Evolutionary conservation across 2,329 filamentous ascomycete species (phyloP), one percentile per base, ranked within the genome.

Genomic region (Neofusicoccum sp.): DNA sequence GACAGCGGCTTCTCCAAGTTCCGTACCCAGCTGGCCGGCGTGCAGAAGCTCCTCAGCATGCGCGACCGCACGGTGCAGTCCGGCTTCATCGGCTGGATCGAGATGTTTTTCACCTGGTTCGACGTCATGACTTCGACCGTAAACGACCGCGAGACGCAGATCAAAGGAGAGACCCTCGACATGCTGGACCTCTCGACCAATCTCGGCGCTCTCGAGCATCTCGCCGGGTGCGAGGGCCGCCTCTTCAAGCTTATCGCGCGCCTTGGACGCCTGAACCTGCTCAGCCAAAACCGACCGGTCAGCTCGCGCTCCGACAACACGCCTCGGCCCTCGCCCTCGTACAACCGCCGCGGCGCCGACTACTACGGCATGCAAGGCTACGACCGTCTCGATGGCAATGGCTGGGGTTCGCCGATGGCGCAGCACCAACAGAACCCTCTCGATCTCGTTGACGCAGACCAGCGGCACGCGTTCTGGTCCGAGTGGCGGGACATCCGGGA

Each of bases 1-100:
- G 93, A 97, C 74, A 95, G 90, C 1, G 93, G 93, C 3, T 88
- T 97, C 66, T 91, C 91, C 20, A 93, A 93, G 69, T 97, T 97
- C 76, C 90, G 92, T 66, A 95, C 90, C 0, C 93, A 97, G 71
- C 92, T 97, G 69, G 91, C 91, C 0, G 93, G 93, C 0, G 92
- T 97, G 40, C 93, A 92, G 76, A 96, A 96, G 79, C 86, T 98
- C 33, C 83, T 97, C 9, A 85, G 87, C 3, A 85, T 96, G 77
- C 84, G 92, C 62, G 84, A 89, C 65, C 80, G 85, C 71, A 76
- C 82, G 71, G 69, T 86, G 69, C 74, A 84, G 47, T 80, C 80
- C 11, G 79, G 86, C 54, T 89, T 92, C 63, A 89, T 91, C 62
- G 86, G 87, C 11, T 97, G 93, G 93, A 93, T 96, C 79, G 90